phyloP scores from a whole-genome alignment of 1,284 basidiomycete genomes.

The Pseudozyma sp. region DNA sequence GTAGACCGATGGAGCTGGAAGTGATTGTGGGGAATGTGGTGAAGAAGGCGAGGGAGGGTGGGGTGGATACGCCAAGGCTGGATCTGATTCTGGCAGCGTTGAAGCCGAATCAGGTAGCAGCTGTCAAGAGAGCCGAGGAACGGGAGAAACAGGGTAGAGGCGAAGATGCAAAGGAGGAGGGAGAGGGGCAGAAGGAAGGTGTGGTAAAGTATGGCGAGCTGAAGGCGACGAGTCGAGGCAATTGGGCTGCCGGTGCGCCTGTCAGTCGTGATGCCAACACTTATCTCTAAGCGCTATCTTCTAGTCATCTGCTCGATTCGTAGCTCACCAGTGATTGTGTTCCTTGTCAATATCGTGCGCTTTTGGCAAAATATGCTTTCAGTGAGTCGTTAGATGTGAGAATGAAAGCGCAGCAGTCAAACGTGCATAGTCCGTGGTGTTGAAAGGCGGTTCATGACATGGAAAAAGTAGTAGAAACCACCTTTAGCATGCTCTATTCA shows the following conservation, averaged over 20 bases:
- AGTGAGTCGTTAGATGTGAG: no score
- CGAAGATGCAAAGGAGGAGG: not conserved
- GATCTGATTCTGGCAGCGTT: conserved; percentile 60
- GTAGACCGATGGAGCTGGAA: conserved; percentile 62
- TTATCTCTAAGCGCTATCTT: conserved; percentile 20
- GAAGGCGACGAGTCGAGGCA: conserved; percentile 31
- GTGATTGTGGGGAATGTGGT: conserved; percentile 58
- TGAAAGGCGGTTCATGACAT: no score
- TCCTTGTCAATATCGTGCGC: no score
- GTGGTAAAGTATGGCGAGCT: conserved; percentile 19
- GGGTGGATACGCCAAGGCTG: conserved; percentile 58
- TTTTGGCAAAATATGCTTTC: no score
- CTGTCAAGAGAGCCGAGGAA: conserved; percentile 17
- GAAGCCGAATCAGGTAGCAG: conserved; percentile 52
- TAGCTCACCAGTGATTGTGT: no score
- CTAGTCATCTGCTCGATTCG: no score
- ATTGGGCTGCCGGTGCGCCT: conserved; percentile 45
- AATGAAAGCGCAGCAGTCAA: no score
- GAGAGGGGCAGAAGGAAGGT: not conserved
- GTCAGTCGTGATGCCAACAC: conserved; percentile 11
- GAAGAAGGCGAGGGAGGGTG: conserved; percentile 33
- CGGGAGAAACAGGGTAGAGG: not conserved
- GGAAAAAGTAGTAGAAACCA: not conserved
- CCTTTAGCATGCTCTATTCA: no score
- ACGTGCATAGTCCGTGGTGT: no score